Evolutionary conservation across 345 rosid species (phyloP), one percentile per base, ranked within the genome.

Genomic region (Eucalyptus viminalis): DNA sequence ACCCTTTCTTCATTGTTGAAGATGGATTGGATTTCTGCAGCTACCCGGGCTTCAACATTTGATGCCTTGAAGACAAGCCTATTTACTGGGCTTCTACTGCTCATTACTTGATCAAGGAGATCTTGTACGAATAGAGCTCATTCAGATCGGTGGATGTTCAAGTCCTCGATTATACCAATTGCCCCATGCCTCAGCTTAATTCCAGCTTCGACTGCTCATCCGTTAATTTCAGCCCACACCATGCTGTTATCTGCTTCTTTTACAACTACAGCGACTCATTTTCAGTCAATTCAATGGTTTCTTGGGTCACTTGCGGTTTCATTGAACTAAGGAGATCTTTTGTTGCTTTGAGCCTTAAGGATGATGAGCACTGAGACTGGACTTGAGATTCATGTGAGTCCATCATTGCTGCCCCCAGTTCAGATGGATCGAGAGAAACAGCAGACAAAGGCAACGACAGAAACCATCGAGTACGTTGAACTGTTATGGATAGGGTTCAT

Each of bases 191-290:
- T n/a, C 19, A n/a, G 72, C 10, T 65, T 29, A n/a, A 65, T 65
- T 65, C 31, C 0, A 65, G 72, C 10, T 65, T 65, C 40, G 89
- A 89, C 27, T 89, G 89, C 14, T 54, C 92, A 34, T 87, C 90
- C 31, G 27, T 91, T 14, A 22, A 58, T 37, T 91, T 91, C 53
- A 87, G 90, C 72, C 91, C 91, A 53, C 50, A 43, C 89, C 89
- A 89, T 86, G 92, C 93, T 51, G 83, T 91, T 88, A 11, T 91
- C 24, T 16, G 62, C 88, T 92, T 92, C 91, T 88, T 91, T 25
- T 87, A 90, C 24, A 83, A 89, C 90, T 90, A 92, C 88, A 87
- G 31, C 54, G 19, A 65, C 87, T 88, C 87, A 8, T 86, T 90
- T 80, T 45, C 50, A 17, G 47, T 86, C 34, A 88, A 88, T 85